A percentile compares a stretch with the other conserved stretches of the same genome.
phyloP scores from a whole-genome alignment of 1,284 basidiomycete species.

The Austroboletus niveus region DNA sequence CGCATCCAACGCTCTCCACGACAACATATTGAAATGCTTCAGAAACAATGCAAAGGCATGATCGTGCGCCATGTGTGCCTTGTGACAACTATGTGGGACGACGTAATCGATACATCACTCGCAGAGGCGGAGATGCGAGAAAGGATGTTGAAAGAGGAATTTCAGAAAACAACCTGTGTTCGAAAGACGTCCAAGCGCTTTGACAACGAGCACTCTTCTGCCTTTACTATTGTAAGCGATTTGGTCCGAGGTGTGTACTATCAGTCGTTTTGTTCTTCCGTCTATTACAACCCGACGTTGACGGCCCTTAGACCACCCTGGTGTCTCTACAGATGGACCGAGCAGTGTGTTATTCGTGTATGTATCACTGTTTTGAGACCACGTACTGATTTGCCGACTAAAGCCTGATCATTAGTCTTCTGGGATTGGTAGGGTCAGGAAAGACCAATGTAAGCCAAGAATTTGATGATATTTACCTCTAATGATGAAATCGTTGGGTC shows the following conservation, averaged over 20 bases:
- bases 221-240: not conserved
- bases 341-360: not conserved
- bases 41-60: not conserved
- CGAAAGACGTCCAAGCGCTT: slow-evolving; percentile 1
- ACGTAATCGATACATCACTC: not conserved
- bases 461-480: not conserved
- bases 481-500: not conserved
- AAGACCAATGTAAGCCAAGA: slow-evolving; percentile 1
- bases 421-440: slow-evolving; percentile 2
- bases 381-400: not conserved
- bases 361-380: not conserved
- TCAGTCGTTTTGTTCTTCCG: not conserved
- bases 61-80: slow-evolving; percentile 4
- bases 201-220: slow-evolving; percentile 1
- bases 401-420: not conserved
- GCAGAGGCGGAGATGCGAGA: slow-evolving; percentile 1
- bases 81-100: slow-evolving; percentile 13
- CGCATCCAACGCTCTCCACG: slow-evolving; percentile 2
- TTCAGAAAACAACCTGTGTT: not conserved
- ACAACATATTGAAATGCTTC: slow-evolving; percentile 1
- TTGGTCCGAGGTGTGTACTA: not conserved
- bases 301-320: not conserved
- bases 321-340: not conserved
- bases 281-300: not conserved
- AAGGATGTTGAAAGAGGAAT: not conserved